These are phyloP conservation scores for Parmales sp. DNA, from an alignment of 108 stramenopile species.

Conservation along the genomic window DNA sequence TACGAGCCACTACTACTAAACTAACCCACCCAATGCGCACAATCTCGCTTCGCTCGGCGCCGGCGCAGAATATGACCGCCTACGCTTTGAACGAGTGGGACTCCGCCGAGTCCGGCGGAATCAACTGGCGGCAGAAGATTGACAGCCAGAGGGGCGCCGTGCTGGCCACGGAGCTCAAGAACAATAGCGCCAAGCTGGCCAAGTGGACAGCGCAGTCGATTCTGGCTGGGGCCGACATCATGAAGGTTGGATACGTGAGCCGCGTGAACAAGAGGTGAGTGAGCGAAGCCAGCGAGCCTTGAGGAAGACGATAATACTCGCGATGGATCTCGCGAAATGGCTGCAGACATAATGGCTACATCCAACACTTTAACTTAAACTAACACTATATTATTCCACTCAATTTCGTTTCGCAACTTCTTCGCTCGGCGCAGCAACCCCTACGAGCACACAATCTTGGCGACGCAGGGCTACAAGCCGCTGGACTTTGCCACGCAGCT, in stretches of 20 bases:
- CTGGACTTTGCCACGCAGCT: constrained; percentile 93
- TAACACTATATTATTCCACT: too few species aligned
- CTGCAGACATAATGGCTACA: too few species aligned
- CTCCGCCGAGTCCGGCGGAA: constrained; percentile 37
- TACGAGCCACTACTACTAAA: too few species aligned
- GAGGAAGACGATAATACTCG: too few species aligned
- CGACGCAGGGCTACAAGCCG: constrained; percentile 90
- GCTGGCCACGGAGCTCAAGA: constrained; percentile 92
- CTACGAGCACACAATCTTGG: constrained; percentile 82
- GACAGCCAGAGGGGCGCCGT: constrained; percentile 89
- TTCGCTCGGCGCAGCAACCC: too few species aligned
- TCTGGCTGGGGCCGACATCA: constrained; percentile 87
- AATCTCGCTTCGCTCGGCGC: too few species aligned
- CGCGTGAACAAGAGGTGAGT: constrained; percentile 66
- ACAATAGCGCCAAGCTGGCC: constrained; percentile 93
- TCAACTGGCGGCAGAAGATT: constrained; percentile 69
- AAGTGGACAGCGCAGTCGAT: constrained; percentile 95
- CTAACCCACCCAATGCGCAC: background rate
- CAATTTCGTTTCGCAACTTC: too few species aligned
- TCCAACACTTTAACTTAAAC: too few species aligned
- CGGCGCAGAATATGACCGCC: constrained; percentile 88
- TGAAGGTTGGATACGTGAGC: constrained; percentile 94
- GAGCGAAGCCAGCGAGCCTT: too few species aligned
- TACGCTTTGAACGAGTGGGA: constrained; percentile 94
- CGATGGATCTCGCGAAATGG: too few species aligned